A percentile compares a stretch with the other conserved stretches of the same genome.
These are phyloP conservation scores for Nematodospora anomalae DNA, from an alignment of 1,139 yeast species.

Conservation along the genomic window DNA sequence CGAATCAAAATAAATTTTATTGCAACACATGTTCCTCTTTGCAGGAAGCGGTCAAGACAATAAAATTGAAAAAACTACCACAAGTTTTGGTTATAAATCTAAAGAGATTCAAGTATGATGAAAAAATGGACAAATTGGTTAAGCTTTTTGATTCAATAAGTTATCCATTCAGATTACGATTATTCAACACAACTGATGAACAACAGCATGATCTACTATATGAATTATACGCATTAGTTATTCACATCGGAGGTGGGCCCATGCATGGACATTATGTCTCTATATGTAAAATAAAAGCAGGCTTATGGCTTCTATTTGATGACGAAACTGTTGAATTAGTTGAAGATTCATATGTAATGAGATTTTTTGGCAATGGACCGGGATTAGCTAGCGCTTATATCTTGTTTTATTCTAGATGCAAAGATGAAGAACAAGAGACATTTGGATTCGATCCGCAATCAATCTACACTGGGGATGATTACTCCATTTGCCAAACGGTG, in stretches of 20 bases:
- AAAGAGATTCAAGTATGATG: constrained; percentile 90
- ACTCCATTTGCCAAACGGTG: constrained; percentile 13
- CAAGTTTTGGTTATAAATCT: constrained; percentile 78
- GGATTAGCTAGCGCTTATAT: constrained; percentile 93
- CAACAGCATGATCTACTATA: constrained; percentile 52
- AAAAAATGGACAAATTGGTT: constrained; percentile 75
- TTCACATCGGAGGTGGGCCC: constrained; percentile 97
- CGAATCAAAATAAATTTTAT: constrained; percentile 86
- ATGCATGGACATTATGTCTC: constrained; percentile 96
- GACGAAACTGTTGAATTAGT: constrained; percentile 93
- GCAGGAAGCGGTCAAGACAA: constrained; percentile 94
- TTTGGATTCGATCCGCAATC: constrained; percentile 38
- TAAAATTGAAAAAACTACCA: constrained; percentile 77
- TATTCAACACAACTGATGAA: constrained; percentile 69
- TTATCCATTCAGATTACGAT: constrained; percentile 72
- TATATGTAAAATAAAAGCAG: constrained; percentile 72
- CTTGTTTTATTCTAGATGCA: constrained; percentile 57
- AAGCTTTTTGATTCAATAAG: constrained; percentile 83
- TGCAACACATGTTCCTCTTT: constrained; percentile 89
- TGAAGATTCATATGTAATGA: constrained; percentile 77
- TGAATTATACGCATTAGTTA: constrained; percentile 82
- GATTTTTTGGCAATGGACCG: constrained; percentile 86
- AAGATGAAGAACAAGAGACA: constrained; percentile 26
- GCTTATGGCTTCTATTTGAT: constrained; percentile 90
- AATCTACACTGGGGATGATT: constrained; percentile 38